Percentiles rank a stretch among this genome's conserved stretches.
Evolutionary conservation across 2,329 filamentous ascomycete genomes (phyloP).

Genomic region (Paecilomyces sp.): DNA sequence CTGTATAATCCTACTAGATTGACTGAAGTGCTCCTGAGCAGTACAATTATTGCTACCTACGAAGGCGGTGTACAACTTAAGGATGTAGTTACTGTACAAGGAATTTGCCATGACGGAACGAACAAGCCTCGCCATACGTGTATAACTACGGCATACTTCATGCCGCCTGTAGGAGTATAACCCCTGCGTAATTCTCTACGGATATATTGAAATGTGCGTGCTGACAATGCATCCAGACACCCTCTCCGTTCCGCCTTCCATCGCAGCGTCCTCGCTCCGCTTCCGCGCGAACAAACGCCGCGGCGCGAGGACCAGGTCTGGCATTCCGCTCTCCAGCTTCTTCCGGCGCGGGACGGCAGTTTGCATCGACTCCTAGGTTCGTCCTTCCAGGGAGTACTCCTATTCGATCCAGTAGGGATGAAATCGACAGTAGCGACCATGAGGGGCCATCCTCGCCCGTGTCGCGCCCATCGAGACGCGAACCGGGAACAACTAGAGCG

Average conservation of each 20-base stretch:
- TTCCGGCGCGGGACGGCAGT: slow-evolving; percentile 5
- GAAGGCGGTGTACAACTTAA: no score
- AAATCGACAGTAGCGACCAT: slow-evolving; percentile 2
- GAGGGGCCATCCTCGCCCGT: not conserved
- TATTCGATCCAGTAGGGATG: slow-evolving; percentile 1
- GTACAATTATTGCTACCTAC: no score
- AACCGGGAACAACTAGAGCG: not conserved
- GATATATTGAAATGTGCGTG: not conserved
- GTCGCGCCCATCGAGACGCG: not conserved
- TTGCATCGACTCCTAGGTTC: slow-evolving; percentile 12
- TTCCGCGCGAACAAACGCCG: not conserved
- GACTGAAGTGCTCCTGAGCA: no score
- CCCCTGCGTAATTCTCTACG: not conserved
- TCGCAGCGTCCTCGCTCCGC: not conserved
- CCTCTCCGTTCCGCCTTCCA: not conserved
- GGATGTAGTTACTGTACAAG: no score
- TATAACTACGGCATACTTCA: not conserved
- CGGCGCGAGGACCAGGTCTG: not conserved
- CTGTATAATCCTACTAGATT: no score
- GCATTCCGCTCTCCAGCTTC: slow-evolving; percentile 7
- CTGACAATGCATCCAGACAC: not conserved
- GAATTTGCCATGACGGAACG: no score
- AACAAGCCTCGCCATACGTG: no score
- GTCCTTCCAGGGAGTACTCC: slow-evolving; percentile 2
- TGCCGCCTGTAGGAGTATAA: not conserved